Conservation (phyloP, 352 stramenopile species). For the Globisporangium irregulare region DNA sequence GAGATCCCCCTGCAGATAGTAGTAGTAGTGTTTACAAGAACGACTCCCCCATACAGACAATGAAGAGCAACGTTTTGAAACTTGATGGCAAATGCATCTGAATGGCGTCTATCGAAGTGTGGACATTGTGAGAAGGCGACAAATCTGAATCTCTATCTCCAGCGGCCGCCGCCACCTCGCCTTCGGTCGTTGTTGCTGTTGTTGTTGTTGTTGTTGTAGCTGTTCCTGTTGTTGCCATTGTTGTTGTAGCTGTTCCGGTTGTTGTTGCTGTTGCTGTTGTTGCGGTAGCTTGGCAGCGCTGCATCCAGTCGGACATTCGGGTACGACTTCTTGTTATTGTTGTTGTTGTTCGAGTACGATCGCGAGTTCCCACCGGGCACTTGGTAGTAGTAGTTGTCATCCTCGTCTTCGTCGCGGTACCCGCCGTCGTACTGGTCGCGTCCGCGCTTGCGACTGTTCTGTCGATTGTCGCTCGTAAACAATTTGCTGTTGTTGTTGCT, state of each 20-base stretch:
- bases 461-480: constrained; percentile 20
- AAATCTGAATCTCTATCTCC: constrained; percentile 16
- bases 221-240: constrained; percentile 16
- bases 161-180: constrained; percentile 13
- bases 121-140: neutral
- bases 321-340: constrained; percentile 12
- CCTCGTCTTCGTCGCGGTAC: constrained; percentile 38
- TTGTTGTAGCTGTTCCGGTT: constrained; percentile 10
- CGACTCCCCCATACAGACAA: neutral
- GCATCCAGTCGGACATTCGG: constrained; percentile 18
- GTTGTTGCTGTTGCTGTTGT: constrained; percentile 6
- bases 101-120: neutral
- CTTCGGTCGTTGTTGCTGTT: constrained; percentile 20
- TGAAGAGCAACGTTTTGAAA: neutral
- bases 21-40: neutral
- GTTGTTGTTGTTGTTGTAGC: constrained; percentile 18
- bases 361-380: constrained; percentile 21
- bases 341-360: constrained; percentile 8
- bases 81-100: neutral
- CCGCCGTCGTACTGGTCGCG: constrained; percentile 41
- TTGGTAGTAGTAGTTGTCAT: constrained; percentile 32
- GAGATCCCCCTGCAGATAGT: neutral
- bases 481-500: constrained; percentile 3
- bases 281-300: constrained; percentile 17
- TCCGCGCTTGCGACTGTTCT: constrained; percentile 44